phyloP scores from a whole-genome alignment of 2,329 filamentous ascomycete genomes.

The Trichoderma sp. region DNA sequence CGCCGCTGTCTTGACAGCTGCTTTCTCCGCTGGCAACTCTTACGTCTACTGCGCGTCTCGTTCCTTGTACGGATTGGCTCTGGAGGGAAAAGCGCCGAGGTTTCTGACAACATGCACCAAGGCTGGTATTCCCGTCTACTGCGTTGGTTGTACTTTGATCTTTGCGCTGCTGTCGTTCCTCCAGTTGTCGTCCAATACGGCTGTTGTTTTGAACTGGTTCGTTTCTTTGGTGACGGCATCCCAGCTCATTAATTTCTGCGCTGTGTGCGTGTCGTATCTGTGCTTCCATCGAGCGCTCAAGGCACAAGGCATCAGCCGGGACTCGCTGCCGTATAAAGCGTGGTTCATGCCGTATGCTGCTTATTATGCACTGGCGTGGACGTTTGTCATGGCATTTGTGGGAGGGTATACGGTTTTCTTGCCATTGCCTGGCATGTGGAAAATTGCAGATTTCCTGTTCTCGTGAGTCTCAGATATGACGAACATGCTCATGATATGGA shows the following conservation, averaged over 20 bases:
- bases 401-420: slow-evolving; percentile 77
- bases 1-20: slow-evolving; percentile 68
- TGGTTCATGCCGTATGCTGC: slow-evolving; percentile 71
- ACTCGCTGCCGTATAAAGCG: slow-evolving; percentile 69
- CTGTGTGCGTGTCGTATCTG: slow-evolving; percentile 71
- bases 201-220: slow-evolving; percentile 73
- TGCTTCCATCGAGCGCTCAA: slow-evolving; percentile 69
- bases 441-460: slow-evolving; percentile 70
- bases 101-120: slow-evolving; percentile 63
- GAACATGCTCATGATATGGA: not conserved
- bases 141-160: slow-evolving; percentile 64
- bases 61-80: slow-evolving; percentile 67
- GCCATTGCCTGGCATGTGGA: slow-evolving; percentile 61
- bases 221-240: slow-evolving; percentile 70
- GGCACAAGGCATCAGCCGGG: slow-evolving; percentile 68
- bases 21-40: slow-evolving; percentile 68
- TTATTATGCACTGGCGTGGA: slow-evolving; percentile 64
- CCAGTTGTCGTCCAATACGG: slow-evolving; percentile 65
- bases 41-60: slow-evolving; percentile 66
- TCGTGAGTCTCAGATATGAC: slow-evolving; percentile 48
- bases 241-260: slow-evolving; percentile 71
- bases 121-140: slow-evolving; percentile 72
- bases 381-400: slow-evolving; percentile 71
- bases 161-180: slow-evolving; percentile 74
- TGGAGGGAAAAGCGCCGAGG: slow-evolving; percentile 66